Conservation (phyloP, 352 stramenopile genomes). For the Pythium vanterpoolii region DNA sequence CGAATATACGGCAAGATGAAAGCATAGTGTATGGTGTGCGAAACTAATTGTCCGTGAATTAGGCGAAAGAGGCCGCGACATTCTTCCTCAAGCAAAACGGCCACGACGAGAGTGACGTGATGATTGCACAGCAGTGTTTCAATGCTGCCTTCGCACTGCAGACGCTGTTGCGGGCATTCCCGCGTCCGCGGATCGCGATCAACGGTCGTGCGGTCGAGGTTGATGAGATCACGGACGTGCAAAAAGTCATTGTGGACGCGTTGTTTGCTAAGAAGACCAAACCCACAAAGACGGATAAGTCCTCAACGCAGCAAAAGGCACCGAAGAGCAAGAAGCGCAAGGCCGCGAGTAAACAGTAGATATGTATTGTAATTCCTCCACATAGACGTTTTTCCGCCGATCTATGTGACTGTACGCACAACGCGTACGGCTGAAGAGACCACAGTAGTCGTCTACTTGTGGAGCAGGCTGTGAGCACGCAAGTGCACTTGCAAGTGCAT, state of each 20-base stretch:
- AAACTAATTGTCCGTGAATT: too few relatives aligned
- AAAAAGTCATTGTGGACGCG: conserved; percentile 20
- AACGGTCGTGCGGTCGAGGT: conserved; percentile 43
- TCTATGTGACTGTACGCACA: conserved; percentile 9
- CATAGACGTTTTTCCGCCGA: neutral
- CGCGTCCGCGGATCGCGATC: conserved; percentile 47
- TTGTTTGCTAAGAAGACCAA: conserved; percentile 48
- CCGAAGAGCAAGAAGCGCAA: conserved; percentile 26
- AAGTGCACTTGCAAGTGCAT: conserved; percentile 78
- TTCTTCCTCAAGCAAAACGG: conserved; percentile 63
- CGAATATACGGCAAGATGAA: neutral
- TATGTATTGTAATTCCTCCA: neutral
- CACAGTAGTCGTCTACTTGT: neutral
- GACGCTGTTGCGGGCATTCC: conserved; percentile 69
- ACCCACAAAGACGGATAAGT: conserved; percentile 17
- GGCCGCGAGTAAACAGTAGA: conserved; percentile 17
- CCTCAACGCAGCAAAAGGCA: conserved; percentile 19
- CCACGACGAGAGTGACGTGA: conserved; percentile 33
- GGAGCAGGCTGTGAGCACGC: conserved; percentile 25
- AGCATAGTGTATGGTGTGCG: neutral
- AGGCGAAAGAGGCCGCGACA: conserved; percentile 38
- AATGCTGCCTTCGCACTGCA: conserved; percentile 77
- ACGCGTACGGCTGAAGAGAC: neutral
- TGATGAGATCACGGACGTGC: conserved; percentile 36
- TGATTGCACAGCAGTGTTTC: conserved; percentile 65